These are phyloP conservation scores for Tetrapisispora nanseiensis DNA, from an alignment of 805 yeast species.

Conservation along the genomic window DNA sequence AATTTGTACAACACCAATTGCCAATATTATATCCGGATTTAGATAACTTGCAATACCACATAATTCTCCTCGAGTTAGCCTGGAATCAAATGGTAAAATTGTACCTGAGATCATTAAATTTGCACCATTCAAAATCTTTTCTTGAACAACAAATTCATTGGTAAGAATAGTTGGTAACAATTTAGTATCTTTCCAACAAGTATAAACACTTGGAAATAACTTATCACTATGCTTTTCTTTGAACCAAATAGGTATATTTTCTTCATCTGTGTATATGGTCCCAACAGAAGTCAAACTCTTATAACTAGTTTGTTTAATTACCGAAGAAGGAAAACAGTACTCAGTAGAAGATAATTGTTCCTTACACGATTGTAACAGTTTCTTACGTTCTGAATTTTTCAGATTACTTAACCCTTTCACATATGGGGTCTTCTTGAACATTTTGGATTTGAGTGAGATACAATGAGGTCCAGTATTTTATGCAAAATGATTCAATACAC, in stretches of 20 bases:
- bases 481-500: neutral
- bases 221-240: constrained; percentile 43
- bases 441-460: constrained; percentile 2
- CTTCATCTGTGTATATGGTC: constrained; percentile 51
- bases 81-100: constrained; percentile 45
- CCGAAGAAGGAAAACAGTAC: constrained; percentile 36
- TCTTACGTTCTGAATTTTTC: constrained; percentile 66
- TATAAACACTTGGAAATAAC: constrained; percentile 60
- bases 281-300: constrained; percentile 48
- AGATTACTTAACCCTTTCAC: constrained; percentile 70
- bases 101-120: constrained; percentile 69
- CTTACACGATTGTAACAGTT: constrained; percentile 35
- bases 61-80: constrained; percentile 41
- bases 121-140: constrained; percentile 61
- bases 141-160: constrained; percentile 61
- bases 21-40: constrained; percentile 54
- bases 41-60: constrained; percentile 63
- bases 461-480: neutral
- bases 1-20: constrained; percentile 54
- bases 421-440: constrained; percentile 33
- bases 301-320: constrained; percentile 54
- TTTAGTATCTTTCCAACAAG: constrained; percentile 60
- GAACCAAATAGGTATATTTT: constrained; percentile 67
- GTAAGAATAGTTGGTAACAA: constrained; percentile 62
- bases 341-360: constrained; percentile 20